Evolutionary conservation across 257 asterid species (phyloP), one percentile per base, ranked within the genome.

Genomic region (Datura wrightii): DNA sequence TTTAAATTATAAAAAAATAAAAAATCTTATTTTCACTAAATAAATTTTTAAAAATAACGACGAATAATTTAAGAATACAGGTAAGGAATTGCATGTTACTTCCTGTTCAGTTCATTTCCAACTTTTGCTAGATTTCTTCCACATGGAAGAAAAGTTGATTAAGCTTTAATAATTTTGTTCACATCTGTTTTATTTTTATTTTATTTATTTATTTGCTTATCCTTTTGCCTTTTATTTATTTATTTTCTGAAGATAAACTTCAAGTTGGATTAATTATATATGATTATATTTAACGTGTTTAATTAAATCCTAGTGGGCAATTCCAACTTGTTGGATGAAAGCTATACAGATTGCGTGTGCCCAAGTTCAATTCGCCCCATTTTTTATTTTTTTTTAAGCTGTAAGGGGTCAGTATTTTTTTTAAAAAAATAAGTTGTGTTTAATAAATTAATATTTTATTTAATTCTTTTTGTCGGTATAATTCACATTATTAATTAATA

Each of bases 21-120:
- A 24, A 24, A 24, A 24, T 24, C 31, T 24, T 24, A 24, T 24
- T 24, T 24, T 24, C 31, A 24, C 31, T 24, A 24, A 24, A 24
- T 24, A 24, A 24, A 24, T 24, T 24, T 24, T 24, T 24, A 24
- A 24, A 24, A 24, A 24, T 24, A 24, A 24, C 31, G 31, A 24
- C 31, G 31, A 24, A 24, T 24, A 24, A 24, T 24, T 24, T 6
- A 67, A 37, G 31, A 16, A 37, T 67, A 67, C 1, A n/a, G 10
- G 58, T 72, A 46, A 19, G 58, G 16, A n/a, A 10, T 72, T 72
- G 58, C 80, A 72, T 72, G 56, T 71, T 71, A 71, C 80, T 44
- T 44, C 8, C 36, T 39, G 3, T 39, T 67, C 50, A 13, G 19
- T 37, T 15, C 24, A 8, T 70, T 8, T 18, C 13, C 18, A 71